phyloP scores from a whole-genome alignment of 139 green algal species.

The Deuterostichococcus epilithicus region DNA sequence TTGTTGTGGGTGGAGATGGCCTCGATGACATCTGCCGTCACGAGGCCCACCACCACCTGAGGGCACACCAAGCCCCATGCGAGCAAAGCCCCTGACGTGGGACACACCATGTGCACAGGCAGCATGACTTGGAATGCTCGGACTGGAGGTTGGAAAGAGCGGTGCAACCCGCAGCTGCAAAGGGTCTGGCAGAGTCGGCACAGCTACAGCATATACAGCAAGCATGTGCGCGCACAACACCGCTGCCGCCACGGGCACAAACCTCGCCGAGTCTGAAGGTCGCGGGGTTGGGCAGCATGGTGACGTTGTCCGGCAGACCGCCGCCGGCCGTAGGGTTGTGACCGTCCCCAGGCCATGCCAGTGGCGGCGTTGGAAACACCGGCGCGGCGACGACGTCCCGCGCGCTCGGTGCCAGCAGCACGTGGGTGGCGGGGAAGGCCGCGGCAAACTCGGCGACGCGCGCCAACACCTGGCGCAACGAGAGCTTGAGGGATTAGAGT shows the following conservation, averaged over 20 bases:
- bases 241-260: neutral
- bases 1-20: no score
- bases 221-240: neutral
- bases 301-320: conserved; percentile 14
- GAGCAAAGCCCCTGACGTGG: no score
- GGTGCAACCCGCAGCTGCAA: no score
- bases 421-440: conserved; percentile 12
- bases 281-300: conserved; percentile 49
- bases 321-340: neutral
- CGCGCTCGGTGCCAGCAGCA: conserved; percentile 75
- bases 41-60: conserved; percentile 28
- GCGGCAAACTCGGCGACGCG: conserved; percentile 27
- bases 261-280: conserved; percentile 19
- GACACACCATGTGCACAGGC: no score
- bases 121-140: no score
- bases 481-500: neutral
- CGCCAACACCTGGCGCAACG: conserved; percentile 36
- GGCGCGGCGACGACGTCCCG: conserved; percentile 66
- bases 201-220: no score
- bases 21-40: conserved; percentile 29
- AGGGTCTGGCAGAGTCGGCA: no score
- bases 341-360: conserved; percentile 13
- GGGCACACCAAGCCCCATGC: no score
- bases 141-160: no score
- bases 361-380: conserved; percentile 72